Percentiles rank a stretch among this genome's conserved stretches.
phyloP scores from a whole-genome alignment of 2,329 filamentous ascomycete genomes.

The Colletotrichum chrysophilum region DNA sequence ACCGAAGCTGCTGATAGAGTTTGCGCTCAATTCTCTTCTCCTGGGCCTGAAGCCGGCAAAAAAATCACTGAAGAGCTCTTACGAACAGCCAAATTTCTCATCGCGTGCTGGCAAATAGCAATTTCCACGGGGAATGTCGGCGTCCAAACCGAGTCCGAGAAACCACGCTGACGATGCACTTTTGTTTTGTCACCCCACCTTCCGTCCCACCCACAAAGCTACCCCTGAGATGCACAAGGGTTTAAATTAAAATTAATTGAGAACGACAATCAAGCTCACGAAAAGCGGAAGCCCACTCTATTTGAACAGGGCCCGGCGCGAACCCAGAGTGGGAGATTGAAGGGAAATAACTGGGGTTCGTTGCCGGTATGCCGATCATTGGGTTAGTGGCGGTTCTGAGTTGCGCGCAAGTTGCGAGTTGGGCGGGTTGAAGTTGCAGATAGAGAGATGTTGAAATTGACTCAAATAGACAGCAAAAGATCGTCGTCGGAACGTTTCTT shows the following conservation, averaged over 20 bases:
- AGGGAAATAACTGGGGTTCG: background rate
- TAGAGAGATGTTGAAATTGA: background rate
- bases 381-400: background rate
- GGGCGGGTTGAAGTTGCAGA: background rate
- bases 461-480: background rate
- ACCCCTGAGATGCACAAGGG: background rate
- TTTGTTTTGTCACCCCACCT: background rate
- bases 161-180: background rate
- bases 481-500: background rate
- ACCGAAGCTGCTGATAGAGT: too few relatives aligned
- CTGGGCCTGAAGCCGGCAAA: too few relatives aligned
- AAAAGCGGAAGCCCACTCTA: background rate
- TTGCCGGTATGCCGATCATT: background rate
- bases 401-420: background rate
- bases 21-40: too few relatives aligned
- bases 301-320: background rate
- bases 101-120: too few relatives aligned
- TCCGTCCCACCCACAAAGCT: background rate
- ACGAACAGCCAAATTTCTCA: too few relatives aligned
- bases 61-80: too few relatives aligned
- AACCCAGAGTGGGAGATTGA: background rate
- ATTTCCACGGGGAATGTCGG: background rate
- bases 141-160: background rate
- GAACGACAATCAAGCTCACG: background rate
- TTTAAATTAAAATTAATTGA: background rate